Conservation (phyloP, 1,284 basidiomycete genomes). For the Puccinia triticina region DNA sequence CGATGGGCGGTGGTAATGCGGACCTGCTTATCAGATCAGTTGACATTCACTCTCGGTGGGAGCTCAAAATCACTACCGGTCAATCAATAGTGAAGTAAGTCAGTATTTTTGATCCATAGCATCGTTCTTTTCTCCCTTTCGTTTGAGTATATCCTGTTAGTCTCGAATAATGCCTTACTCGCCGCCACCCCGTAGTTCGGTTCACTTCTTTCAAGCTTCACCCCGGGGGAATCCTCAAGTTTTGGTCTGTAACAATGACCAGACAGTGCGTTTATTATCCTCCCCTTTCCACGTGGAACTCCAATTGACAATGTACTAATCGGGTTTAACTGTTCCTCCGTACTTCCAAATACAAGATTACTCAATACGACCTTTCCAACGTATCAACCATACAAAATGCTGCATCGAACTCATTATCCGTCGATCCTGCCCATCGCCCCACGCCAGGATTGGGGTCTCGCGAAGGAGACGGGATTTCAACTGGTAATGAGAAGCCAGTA, state of each 20-base stretch:
- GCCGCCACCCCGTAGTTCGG: constrained; percentile 23
- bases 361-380: constrained; percentile 49
- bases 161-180: neutral
- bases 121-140: neutral
- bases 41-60: constrained; percentile 41
- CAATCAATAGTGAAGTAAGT: constrained; percentile 50
- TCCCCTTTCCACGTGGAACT: neutral
- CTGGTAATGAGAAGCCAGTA: constrained; percentile 36
- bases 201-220: constrained; percentile 43
- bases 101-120: neutral
- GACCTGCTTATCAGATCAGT: constrained; percentile 47
- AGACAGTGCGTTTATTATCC: constrained; percentile 30
- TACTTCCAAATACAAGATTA: constrained; percentile 29
- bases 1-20: constrained; percentile 40
- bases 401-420: constrained; percentile 31
- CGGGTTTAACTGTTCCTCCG: neutral
- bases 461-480: constrained; percentile 13
- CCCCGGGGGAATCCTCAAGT: constrained; percentile 24
- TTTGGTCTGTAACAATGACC: constrained; percentile 51
- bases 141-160: neutral
- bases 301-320: neutral
- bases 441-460: constrained; percentile 3
- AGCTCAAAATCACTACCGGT: constrained; percentile 38
- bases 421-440: constrained; percentile 30
- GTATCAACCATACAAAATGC: constrained; percentile 39